Evolutionary conservation across 2,329 filamentous ascomycete species (phyloP), one percentile per base, ranked within the genome.

Genomic region (Trichophyton simii): DNA sequence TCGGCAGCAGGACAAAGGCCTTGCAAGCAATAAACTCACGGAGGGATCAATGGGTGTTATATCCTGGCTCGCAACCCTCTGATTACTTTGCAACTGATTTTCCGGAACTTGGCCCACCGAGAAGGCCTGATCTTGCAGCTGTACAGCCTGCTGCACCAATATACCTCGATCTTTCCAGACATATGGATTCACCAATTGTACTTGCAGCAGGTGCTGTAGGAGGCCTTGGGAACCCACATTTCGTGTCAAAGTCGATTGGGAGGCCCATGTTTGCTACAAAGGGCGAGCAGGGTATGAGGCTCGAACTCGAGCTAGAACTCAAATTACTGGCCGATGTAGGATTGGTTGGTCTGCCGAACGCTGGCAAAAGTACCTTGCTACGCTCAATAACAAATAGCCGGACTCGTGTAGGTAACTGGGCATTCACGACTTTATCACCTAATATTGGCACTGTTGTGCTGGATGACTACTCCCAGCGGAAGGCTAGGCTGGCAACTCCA

Each of bases 361-460:
- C 92, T 3, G 94, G 94, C 7, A 99, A 99, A 76, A 95, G 89
- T 71, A 97, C 94, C 0, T 80, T 99, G 1, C 81, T 97, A 15
- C 86, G 94, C 18, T 87, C 91, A 2, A 78, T 99, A 68, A 95
- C 87, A 68, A 91, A 91, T 72, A 95, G 89, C 71, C 87, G 91
- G 63, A 89, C 94, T 1, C 84, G 94, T 44, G 85, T 99, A 3
- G 94, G 94, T 46, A 86, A 88, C 72, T 99, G 94, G 94, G 92
- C 91, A 8, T 99, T 99, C 72, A 99, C 94, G 2, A 99, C 94
- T 0, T 80, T 99, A 7, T 87, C 91, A 67, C 94, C 94, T 2
- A 96, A 95, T 67, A 95, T 99, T 60, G 94, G 94, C 58, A 99
- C 94, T 0, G 90, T 99, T 5, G 87, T 97, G 13, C 82, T 99